Conservation (phyloP, 352 stramenopile species). For the Pythium apleroticum region DNA sequence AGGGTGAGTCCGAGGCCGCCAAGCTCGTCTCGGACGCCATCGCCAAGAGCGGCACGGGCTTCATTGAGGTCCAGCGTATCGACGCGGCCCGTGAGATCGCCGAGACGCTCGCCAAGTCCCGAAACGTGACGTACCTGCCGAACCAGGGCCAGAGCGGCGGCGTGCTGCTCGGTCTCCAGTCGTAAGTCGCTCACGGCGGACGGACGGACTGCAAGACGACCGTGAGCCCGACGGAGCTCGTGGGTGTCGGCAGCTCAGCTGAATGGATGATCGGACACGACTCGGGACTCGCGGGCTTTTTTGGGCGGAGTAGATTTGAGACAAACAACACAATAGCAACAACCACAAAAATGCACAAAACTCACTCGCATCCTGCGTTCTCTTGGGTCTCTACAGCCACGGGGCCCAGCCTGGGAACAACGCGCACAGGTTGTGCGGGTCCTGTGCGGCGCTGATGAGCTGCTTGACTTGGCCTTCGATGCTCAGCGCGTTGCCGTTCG, state of each 20-base stretch:
- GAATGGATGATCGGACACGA: too few relatives aligned
- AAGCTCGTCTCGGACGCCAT: slow-evolving; percentile 98
- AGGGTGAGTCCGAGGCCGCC: slow-evolving; percentile 98
- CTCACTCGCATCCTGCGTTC: neutral
- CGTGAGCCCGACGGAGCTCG: neutral
- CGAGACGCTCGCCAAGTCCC: slow-evolving; percentile 94
- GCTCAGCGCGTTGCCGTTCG: slow-evolving; percentile 94
- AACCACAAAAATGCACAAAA: slow-evolving; percentile 8
- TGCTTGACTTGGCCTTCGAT: slow-evolving; percentile 98
- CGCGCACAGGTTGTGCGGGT: slow-evolving; percentile 94
- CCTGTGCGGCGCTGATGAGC: slow-evolving; percentile 95
- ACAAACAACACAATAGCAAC: slow-evolving; percentile 3
- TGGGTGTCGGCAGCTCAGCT: neutral
- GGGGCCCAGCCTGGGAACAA: slow-evolving; percentile 96
- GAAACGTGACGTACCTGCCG: slow-evolving; percentile 99
- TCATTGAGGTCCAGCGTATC: slow-evolving; percentile 99
- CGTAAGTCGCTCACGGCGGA: slow-evolving; percentile 16
- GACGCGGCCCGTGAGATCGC: slow-evolving; percentile 99
- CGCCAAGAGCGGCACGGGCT: slow-evolving; percentile 95
- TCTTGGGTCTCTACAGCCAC: slow-evolving; percentile 81
- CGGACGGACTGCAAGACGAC: neutral
- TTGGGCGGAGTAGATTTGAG: neutral
- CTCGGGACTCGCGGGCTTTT: neutral
- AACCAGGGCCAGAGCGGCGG: slow-evolving; percentile 85
- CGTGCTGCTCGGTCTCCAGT: slow-evolving; percentile 85